A percentile compares a stretch with the other conserved stretches of the same genome.
Conservation (phyloP, 345 rosid species). For the Clarkia xantiana region DNA sequence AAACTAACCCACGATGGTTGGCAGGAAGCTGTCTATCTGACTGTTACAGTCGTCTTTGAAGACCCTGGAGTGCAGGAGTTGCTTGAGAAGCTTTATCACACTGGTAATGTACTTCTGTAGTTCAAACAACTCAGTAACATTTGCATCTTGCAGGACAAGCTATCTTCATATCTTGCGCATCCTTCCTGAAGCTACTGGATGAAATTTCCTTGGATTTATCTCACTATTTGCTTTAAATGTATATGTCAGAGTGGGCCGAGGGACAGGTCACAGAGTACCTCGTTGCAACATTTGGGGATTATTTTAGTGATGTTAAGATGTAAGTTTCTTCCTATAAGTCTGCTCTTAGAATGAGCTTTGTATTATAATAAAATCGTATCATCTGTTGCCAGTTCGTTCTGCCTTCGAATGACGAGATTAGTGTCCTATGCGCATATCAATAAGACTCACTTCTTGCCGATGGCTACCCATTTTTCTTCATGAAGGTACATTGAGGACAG, state of each 20-base stretch:
- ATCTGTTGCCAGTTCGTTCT: too few relatives aligned
- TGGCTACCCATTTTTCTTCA: conserved; percentile 8
- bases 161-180: too few relatives aligned
- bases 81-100: conserved; percentile 87
- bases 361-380: too few relatives aligned
- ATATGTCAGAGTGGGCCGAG: conserved; percentile 75
- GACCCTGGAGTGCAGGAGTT: conserved; percentile 97
- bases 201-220: too few relatives aligned
- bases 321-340: conserved; percentile 38
- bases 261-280: conserved; percentile 92
- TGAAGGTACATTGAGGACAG: conserved; percentile 90
- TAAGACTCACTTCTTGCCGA: conserved; percentile 1
- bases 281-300: conserved; percentile 91
- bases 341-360: too few relatives aligned
- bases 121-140: too few relatives aligned
- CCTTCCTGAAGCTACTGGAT: too few relatives aligned
- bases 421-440: too few relatives aligned
- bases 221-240: too few relatives aligned
- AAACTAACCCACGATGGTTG: conserved; percentile 8
- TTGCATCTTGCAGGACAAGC: too few relatives aligned
- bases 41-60: conserved; percentile 83
- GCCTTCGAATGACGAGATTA: too few relatives aligned
- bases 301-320: conserved; percentile 91
- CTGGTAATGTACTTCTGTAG: conserved; percentile 27
- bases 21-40: conserved; percentile 90